Evolutionary conservation across 2,329 filamentous ascomycete species (phyloP).

Genomic region (Onygenales sp.): DNA sequence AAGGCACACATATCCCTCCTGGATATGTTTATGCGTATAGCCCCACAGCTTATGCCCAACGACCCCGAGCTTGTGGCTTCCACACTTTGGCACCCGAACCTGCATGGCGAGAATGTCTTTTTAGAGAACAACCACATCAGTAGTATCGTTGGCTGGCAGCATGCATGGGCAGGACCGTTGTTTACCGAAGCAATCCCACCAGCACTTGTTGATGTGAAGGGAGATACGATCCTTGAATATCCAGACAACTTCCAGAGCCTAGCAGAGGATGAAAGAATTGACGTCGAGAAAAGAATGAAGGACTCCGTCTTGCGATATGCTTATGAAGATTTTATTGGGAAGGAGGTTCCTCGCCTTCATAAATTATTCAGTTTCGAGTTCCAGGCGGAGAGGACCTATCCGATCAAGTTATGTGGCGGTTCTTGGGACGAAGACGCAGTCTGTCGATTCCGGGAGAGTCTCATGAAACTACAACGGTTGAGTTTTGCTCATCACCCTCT

Average conservation of each 20-base stretch:
- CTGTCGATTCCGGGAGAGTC: not conserved
- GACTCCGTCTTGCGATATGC: not conserved
- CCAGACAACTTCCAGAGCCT: not conserved
- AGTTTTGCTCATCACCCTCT: not conserved
- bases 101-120: constrained; percentile 32
- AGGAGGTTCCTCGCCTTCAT: not conserved
- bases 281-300: not conserved
- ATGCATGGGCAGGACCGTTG: not conserved
- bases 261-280: not conserved
- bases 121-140: constrained; percentile 12
- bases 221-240: not conserved
- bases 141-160: constrained; percentile 16
- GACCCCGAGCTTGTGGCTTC: constrained; percentile 14
- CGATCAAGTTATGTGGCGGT: not conserved
- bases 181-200: not conserved
- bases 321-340: not conserved
- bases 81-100: constrained; percentile 31
- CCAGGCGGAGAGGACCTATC: not conserved
- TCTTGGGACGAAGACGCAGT: not conserved
- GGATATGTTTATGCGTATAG: constrained; percentile 21
- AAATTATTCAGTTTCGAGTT: not conserved
- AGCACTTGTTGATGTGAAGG: not conserved
- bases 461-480: not conserved
- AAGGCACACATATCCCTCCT: constrained; percentile 20
- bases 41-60: constrained; percentile 20